Conservation (phyloP, 1,284 basidiomycete species). For the Irpex sp. region DNA sequence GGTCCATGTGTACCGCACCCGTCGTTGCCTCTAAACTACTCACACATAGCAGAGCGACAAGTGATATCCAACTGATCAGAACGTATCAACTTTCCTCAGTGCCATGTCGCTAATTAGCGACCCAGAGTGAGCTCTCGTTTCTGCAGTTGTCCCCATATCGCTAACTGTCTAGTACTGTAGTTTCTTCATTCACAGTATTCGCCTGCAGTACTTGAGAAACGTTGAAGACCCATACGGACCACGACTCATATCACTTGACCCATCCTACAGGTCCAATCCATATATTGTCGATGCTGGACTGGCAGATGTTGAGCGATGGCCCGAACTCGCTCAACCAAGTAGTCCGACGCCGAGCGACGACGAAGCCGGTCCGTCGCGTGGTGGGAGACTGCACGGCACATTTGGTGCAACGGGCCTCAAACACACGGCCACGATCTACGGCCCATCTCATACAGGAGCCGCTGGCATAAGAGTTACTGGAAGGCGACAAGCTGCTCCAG, state of each 20-base stretch:
- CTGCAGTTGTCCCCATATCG: neutral
- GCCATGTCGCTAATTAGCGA: conserved; percentile 75
- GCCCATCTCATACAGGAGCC: conserved; percentile 39
- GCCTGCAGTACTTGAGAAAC: conserved; percentile 88
- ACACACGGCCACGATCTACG: conserved; percentile 89
- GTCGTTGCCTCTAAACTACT: neutral
- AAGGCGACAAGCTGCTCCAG: conserved; percentile 48
- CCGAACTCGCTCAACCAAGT: conserved; percentile 76
- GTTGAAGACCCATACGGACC: conserved; percentile 88
- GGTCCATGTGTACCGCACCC: neutral
- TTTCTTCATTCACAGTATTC: conserved; percentile 87
- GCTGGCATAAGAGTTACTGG: conserved; percentile 41
- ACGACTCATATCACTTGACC: conserved; percentile 83
- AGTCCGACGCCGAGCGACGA: conserved; percentile 80
- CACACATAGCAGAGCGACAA: neutral
- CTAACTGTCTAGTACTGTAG: conserved; percentile 47
- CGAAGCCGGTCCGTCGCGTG: conserved; percentile 52
- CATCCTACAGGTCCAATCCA: conserved; percentile 79
- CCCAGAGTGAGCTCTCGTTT: conserved; percentile 47
- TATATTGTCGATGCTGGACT: conserved; percentile 85
- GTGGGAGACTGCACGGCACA: conserved; percentile 52
- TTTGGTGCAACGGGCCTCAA: conserved; percentile 73
- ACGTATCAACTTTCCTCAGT: neutral
- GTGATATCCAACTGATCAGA: too few species aligned
- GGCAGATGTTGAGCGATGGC: conserved; percentile 85